Evolutionary conservation across 352 stramenopile genomes (phyloP).

Genomic region (Pythium apleroticum): DNA sequence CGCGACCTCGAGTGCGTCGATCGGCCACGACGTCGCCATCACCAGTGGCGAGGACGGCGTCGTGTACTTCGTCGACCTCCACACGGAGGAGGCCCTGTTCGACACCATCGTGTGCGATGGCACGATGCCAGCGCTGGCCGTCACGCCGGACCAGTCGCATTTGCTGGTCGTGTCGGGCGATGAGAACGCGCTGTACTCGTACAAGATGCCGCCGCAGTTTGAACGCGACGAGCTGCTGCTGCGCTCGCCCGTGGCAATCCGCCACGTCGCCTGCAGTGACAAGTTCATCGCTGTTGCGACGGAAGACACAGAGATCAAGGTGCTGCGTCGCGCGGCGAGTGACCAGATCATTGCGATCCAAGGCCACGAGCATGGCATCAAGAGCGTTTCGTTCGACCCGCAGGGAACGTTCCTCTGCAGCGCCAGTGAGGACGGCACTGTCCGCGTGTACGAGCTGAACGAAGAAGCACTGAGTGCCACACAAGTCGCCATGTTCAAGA

Average conservation of each 20-base stretch:
- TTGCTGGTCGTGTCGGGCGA: slow-evolving; percentile 71
- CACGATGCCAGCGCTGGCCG: slow-evolving; percentile 63
- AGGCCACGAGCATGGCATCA: slow-evolving; percentile 62
- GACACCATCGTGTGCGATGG: slow-evolving; percentile 58
- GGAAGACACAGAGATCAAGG: slow-evolving; percentile 69
- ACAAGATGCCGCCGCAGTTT: slow-evolving; percentile 54
- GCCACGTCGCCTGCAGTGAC: slow-evolving; percentile 60
- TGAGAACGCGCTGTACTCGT: slow-evolving; percentile 68
- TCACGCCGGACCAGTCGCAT: slow-evolving; percentile 64
- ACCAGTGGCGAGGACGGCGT: slow-evolving; percentile 81
- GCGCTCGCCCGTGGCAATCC: slow-evolving; percentile 73
- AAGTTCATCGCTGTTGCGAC: slow-evolving; percentile 70
- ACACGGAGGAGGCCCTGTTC: slow-evolving; percentile 45
- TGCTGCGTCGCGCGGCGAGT: slow-evolving; percentile 53
- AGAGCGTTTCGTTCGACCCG: slow-evolving; percentile 72
- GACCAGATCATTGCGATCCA: slow-evolving; percentile 65
- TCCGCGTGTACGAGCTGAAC: slow-evolving; percentile 68
- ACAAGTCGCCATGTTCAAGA: slow-evolving; percentile 46
- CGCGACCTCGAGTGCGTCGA: slow-evolving; percentile 31
- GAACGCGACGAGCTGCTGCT: slow-evolving; percentile 59
- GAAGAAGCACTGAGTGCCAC: slow-evolving; percentile 37
- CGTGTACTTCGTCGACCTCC: slow-evolving; percentile 73
- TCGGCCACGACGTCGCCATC: slow-evolving; percentile 57
- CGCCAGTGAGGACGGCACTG: slow-evolving; percentile 63
- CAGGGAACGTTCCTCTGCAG: slow-evolving; percentile 61